Base-by-base conservation (phyloP, 768 basidiomycete species). In the Pleurotus pulmonarius region DNA sequence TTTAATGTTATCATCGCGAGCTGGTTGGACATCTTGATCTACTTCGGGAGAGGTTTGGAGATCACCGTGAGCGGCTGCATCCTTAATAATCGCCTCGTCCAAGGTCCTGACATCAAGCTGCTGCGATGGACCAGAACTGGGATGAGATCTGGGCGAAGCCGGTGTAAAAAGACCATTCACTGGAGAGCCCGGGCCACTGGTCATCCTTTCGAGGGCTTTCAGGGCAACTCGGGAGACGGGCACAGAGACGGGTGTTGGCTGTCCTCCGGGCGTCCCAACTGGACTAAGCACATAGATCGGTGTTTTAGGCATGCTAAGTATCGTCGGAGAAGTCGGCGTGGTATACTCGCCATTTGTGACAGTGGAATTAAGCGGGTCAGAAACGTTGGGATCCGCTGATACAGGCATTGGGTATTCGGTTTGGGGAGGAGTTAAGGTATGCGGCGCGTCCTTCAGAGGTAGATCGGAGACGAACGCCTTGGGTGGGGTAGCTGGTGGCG, bases 131-230 rank as follows among this genome's bases (percentile, higher is more conserved):
- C 13, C 48, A 34, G 40, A 20, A 15, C 40, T 16, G 5, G 44
- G 16, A 0, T 55, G 45, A 18, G 56, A 55, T 24, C 56, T 59
- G 15, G 65, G 44, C 3, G 58, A 57, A 8, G 53, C 53, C 29
- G 77, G 74, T 0, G 74, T 75, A 62, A 77, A 77, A 59, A 77
- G 64, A 13, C 74, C 69, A 49, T 71, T 72, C 9, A 58, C 48
- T 24, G 57, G 64, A 6, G 51, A 45, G 4, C 11, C 48, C 24
- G 48, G 39, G 15, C 20, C 11, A 48, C 37, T 54, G n/a, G 60
- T 56, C 49, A 59, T 55, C 40, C 22, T 51, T 18, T 61, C 61
- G 16, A 68, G 49, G 13, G 57, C 62, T 39, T 65, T 63, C 51
- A 71, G 46, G 4, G 67, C 46, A 16, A 62, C 59, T 5, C 58